Percentiles rank a stretch among this genome's conserved stretches.
These are phyloP conservation scores for Fusarium anthophilum DNA, from an alignment of 2,329 filamentous ascomycete genomes.

Conservation along the genomic window DNA sequence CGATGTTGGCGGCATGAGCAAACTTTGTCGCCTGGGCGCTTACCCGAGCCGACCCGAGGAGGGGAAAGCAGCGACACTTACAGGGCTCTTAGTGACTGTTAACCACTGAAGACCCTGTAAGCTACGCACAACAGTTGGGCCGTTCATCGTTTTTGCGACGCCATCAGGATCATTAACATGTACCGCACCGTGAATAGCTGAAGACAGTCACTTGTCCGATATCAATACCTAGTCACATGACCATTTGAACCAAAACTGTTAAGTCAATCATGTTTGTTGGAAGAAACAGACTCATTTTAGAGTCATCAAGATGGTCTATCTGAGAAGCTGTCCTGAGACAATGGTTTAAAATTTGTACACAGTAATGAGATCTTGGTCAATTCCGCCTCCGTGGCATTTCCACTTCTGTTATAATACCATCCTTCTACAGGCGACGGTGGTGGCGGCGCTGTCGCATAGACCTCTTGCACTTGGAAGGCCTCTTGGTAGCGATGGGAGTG, in stretches of 20 bases:
- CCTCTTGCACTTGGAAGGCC: conserved; percentile 4
- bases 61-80: background rate
- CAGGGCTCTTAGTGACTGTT: background rate
- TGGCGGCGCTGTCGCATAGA: conserved; percentile 12
- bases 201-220: background rate
- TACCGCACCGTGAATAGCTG: background rate
- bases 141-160: fast-evolving
- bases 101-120: background rate
- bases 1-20: background rate
- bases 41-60: background rate
- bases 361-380: background rate
- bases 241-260: too few relatives aligned
- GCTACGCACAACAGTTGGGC: fast-evolving
- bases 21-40: background rate
- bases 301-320: conserved; percentile 6
- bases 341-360: conserved; percentile 18
- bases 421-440: background rate
- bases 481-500: conserved; percentile 4
- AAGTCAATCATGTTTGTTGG: background rate
- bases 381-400: background rate
- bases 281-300: background rate
- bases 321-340: conserved; percentile 6
- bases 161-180: background rate
- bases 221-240: background rate
- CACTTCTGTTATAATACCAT: fast-evolving